Evolutionary conservation across 371 early-diverging fungal species (phyloP).

Genomic region (Coemansia sp.): DNA sequence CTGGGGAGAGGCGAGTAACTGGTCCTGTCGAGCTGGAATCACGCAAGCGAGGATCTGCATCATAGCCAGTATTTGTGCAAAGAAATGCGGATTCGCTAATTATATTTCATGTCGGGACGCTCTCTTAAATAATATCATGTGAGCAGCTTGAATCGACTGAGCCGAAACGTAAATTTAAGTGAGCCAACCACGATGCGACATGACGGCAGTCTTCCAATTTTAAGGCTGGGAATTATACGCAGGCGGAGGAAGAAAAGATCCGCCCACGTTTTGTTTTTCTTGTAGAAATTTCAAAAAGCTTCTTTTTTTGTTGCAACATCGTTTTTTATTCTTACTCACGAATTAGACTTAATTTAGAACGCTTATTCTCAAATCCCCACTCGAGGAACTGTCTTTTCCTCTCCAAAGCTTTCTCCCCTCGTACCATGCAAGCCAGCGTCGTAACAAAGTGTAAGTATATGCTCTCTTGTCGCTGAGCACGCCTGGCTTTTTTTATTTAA

Average conservation of each 20-base stretch:
- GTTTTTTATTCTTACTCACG: background rate
- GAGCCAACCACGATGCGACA: background rate
- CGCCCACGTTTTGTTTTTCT: constrained; percentile 9
- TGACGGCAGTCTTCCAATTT: background rate
- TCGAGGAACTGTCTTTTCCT: constrained; percentile 4
- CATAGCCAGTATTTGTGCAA: background rate
- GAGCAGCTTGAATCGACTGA: background rate
- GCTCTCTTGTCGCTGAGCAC: no score
- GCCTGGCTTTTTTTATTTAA: background rate
- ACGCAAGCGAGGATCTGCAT: background rate
- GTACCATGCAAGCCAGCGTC: constrained; percentile 9
- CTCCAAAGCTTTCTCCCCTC: background rate
- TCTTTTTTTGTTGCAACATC: background rate
- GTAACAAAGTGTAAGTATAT: constrained; percentile 16
- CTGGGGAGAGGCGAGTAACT: background rate
- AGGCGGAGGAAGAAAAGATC: constrained; percentile 7
- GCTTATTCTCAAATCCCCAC: constrained; percentile 3
- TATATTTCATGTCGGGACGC: background rate
- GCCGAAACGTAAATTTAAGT: background rate
- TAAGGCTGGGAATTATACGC: constrained; percentile 1
- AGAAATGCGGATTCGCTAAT: background rate
- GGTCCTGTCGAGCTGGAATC: background rate
- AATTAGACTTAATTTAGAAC: background rate
- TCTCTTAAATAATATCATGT: background rate
- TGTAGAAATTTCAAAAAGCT: constrained; percentile 2